Evolutionary conservation across 495 filamentous ascomycete species (phyloP), one percentile per base, ranked within the genome.

Genomic region (Aspergillus panamensis): DNA sequence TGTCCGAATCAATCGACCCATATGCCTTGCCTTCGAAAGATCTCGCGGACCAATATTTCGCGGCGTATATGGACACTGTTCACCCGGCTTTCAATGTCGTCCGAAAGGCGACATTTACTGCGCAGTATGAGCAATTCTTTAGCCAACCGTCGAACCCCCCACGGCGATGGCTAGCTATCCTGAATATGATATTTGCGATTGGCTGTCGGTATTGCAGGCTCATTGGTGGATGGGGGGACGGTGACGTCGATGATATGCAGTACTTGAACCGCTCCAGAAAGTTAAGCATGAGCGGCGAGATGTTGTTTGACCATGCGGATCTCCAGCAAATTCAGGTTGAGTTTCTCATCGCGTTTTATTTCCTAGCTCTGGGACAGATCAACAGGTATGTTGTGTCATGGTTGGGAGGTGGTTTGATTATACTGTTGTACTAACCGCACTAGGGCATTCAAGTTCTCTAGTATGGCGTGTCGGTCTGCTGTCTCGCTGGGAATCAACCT

Each of bases 131-230:
- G 25, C 55, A 68, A 29, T 76, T 77, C 45, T 73, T 63, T 32
- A 62, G 62, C 12, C 35, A 48, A 3, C 48, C 33, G 8, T 48
- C 66, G 10, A 60, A 58, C 3, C 70, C 75, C 1, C 66, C 67
- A 0, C 57, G 50, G 9, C 71, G 77, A 45, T 87, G 83, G 83
- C 73, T 84, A 12, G 81, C 81, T 0, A 81, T 83, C 16, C 51
- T 87, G 35, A 88, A 89, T 62, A 72, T 87, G 57, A 76, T 88
- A 31, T 85, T 88, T 59, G 86, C 86, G 3, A 82, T 88, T 59
- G 81, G 79, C 7, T 69, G 77, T 56, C 72, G 68, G n/a, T 70
- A 80, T 59, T 64, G 66, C 67, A 55, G 73, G 74, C 63, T 69
- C 77, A 44, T 73, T 69, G 39, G 78, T 71, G 55, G 69, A 70